phyloP scores from a whole-genome alignment of 768 basidiomycete species.

The Trametes cubensis region DNA sequence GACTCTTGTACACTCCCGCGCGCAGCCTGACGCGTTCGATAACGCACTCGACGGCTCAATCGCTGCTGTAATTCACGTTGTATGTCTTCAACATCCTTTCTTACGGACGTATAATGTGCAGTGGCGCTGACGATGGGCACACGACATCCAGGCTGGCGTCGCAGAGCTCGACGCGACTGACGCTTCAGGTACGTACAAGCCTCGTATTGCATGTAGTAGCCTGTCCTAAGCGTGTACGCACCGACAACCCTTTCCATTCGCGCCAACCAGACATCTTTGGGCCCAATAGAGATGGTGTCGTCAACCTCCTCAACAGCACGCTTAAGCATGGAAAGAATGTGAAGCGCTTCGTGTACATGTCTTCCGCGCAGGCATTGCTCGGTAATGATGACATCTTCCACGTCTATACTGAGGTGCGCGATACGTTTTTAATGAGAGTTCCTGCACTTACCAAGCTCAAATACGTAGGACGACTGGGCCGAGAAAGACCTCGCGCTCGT shows the following conservation, averaged over 20 bases:
- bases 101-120: neutral
- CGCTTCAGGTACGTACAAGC: slow-evolving; percentile 1
- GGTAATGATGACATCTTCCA: slow-evolving; percentile 29
- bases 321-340: slow-evolving; percentile 53
- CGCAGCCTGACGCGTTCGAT: slow-evolving; percentile 70
- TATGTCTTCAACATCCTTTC: slow-evolving; percentile 41
- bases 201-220: too few relatives aligned
- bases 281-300: slow-evolving; percentile 76
- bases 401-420: slow-evolving; percentile 47
- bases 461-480: slow-evolving; percentile 43
- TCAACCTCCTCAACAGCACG: slow-evolving; percentile 60
- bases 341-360: slow-evolving; percentile 65
- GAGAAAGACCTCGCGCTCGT: slow-evolving; percentile 31
- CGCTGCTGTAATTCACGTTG: slow-evolving; percentile 57
- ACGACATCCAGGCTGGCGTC: slow-evolving; percentile 65
- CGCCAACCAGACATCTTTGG: slow-evolving; percentile 57
- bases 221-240: too few relatives aligned
- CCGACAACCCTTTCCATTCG: slow-evolving; percentile 58
- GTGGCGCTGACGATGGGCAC: slow-evolving; percentile 77
- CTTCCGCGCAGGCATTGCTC: slow-evolving; percentile 53
- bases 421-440: too few relatives aligned
- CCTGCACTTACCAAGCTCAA: neutral
- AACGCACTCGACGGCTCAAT: slow-evolving; percentile 61
- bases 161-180: slow-evolving; percentile 55
- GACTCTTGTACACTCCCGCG: neutral